Percentiles rank a stretch among this genome's conserved stretches.
Evolutionary conservation across 164 flowering plant genomes (phyloP).

Genomic region (Houttuynia cordata): DNA sequence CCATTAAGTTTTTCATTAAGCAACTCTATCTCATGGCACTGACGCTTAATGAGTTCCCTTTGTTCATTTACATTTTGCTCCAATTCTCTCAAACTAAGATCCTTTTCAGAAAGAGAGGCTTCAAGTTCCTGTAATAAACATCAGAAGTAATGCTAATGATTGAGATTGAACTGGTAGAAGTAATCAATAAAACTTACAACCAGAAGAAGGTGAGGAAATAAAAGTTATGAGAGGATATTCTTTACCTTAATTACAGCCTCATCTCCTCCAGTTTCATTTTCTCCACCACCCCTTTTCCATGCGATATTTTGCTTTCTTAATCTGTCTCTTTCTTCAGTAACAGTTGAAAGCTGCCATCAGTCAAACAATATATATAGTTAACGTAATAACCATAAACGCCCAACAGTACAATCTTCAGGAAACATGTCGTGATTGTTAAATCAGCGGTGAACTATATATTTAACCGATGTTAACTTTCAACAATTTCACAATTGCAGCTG

Average conservation of each 20-base stretch:
- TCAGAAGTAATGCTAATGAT: not conserved
- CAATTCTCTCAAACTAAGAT: constrained; percentile 43
- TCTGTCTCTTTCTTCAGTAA: constrained; percentile 62
- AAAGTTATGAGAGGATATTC: not conserved
- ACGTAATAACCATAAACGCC: no score
- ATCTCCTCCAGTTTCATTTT: constrained; percentile 21
- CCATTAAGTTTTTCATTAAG: constrained; percentile 60
- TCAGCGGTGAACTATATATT: no score
- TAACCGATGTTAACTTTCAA: not conserved
- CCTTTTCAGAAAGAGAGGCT: constrained; percentile 49
- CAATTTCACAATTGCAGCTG: not conserved
- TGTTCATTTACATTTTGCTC: constrained; percentile 44
- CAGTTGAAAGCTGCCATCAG: constrained; percentile 51
- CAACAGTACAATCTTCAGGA: no score
- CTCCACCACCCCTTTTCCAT: constrained; percentile 35
- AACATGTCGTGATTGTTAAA: no score
- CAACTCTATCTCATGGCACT: constrained; percentile 49
- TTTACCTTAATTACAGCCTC: constrained; percentile 43
- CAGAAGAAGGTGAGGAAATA: not conserved
- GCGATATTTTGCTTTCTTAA: constrained; percentile 33
- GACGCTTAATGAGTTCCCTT: constrained; percentile 40
- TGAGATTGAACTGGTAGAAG: not conserved
- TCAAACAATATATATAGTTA: no score
- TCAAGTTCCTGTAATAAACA: constrained; percentile 60
- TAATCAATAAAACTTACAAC: not conserved